phyloP scores from a whole-genome alignment of 2,329 filamentous ascomycete species.

The Thielaviopsis euricoi region DNA sequence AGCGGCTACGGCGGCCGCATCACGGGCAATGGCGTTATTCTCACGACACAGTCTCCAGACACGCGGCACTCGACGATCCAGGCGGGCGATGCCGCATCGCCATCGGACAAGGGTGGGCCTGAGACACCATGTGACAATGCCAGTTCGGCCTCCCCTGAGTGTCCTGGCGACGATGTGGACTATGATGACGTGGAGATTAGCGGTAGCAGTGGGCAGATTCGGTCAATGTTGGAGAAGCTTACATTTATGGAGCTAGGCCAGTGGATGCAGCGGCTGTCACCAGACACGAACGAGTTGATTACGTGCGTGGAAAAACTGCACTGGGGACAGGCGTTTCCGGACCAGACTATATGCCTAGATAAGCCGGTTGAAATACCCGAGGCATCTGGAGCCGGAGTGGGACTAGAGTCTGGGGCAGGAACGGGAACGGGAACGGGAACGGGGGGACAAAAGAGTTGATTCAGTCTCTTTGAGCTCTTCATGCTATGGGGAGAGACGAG shows the following conservation, averaged over 20 bases:
- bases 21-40: slow-evolving; percentile 28
- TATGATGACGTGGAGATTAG: not conserved
- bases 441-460: not conserved
- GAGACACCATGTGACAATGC: slow-evolving; percentile 3
- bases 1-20: slow-evolving; percentile 19
- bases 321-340: slow-evolving; percentile 6
- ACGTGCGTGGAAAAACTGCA: slow-evolving; percentile 5
- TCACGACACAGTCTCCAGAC: slow-evolving; percentile 12
- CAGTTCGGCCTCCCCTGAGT: not conserved
- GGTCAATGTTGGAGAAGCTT: not conserved
- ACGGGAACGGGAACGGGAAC: not conserved
- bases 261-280: slow-evolving; percentile 4
- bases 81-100: not conserved
- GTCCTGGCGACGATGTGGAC: not conserved
- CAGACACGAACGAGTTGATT: slow-evolving; percentile 2
- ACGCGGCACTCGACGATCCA: slow-evolving; percentile 1
- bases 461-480: not conserved
- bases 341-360: not conserved
- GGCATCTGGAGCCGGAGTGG: not conserved
- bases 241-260: slow-evolving; percentile 4
- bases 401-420: too few relatives aligned
- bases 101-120: slow-evolving; percentile 6
- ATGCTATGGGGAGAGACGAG: too few relatives aligned
- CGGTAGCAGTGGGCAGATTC: not conserved
- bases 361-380: slow-evolving; percentile 2